Base-by-base conservation (phyloP, 2,329 filamentous ascomycete genomes). In the Acarospora socialis region DNA sequence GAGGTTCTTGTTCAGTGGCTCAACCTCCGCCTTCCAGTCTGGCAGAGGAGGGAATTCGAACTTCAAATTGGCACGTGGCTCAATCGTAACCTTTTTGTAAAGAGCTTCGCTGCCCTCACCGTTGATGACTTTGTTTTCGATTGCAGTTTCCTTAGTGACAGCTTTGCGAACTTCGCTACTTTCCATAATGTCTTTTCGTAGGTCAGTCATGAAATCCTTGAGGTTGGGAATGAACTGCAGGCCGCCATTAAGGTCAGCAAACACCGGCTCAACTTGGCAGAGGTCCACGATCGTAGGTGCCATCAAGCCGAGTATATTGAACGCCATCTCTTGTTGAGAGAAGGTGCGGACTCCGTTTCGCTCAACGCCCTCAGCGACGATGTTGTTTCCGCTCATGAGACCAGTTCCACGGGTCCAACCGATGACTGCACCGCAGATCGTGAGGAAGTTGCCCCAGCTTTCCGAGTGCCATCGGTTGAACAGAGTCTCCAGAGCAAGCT, bases 401-500 rank as follows among this genome's bases (percentile, higher is more conserved):
- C 90, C 90, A 41, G 90, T 98, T 43, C 87, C 90, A 62, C 90
- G 87, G 46, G 90, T 98, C 90, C 90, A 98, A 41, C 90, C 90
- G 53, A 98, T 98, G 57, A 95, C 83, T 41, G 87, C 87, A 65
- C 90, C 90, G 48, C 90, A 98, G 46, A 98, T 90, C 38, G 87
- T 95, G 48, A 98, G 82, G 65, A 92, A 98, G 62, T 87, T 87
- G 43, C 75, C 78, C 90, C 90, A 98, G 63, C 74, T 86, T 63
- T 98, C 90, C 0, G 90, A 92, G 59, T 92, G 80, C 90, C 90
- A 98, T 46, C 90, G 74, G 64, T 93, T 94, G 73, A 98, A 95
- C 21, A 98, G 72, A 4, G 90, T 95, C 67, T 98, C 90, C 6
- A 98, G 70, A 25, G 79, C 90, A 37, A 98, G 77, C 65, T 98